Evolutionary conservation across 1,284 basidiomycete species (phyloP).

Genomic region (Pseudozyma pruni): DNA sequence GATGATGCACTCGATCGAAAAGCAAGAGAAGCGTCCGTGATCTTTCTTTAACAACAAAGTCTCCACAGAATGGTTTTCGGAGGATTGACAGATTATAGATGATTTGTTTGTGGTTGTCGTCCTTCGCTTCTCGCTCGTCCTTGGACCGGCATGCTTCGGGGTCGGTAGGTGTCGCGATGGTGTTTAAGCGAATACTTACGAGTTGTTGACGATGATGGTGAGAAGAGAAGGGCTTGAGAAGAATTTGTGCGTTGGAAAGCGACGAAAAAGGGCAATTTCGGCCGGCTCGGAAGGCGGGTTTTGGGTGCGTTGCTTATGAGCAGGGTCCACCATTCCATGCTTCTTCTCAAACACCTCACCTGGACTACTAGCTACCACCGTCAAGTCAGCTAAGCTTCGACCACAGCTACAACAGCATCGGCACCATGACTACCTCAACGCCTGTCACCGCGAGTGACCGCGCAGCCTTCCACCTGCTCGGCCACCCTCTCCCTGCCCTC

Average conservation of each 20-base stretch:
- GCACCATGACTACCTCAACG: too few species aligned
- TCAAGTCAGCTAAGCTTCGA: too few species aligned
- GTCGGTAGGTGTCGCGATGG: too few species aligned
- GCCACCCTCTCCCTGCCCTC: conserved; percentile 60
- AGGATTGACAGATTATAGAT: conserved; percentile 53
- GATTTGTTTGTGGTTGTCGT: conserved; percentile 28
- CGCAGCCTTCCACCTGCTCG: conserved; percentile 57
- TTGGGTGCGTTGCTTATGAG: neutral
- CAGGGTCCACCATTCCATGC: conserved; percentile 9
- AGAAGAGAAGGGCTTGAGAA: neutral
- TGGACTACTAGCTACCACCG: too few species aligned
- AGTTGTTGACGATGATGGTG: conserved; percentile 11
- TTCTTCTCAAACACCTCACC: neutral
- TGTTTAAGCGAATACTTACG: conserved; percentile 24
- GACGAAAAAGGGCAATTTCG: conserved; percentile 3
- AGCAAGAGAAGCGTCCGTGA: conserved; percentile 8
- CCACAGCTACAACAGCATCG: conserved; percentile 1
- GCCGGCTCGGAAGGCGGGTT: conserved; percentile 5
- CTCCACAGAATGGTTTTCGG: conserved; percentile 17
- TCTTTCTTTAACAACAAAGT: conserved; percentile 5
- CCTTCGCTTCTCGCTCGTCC: conserved; percentile 23
- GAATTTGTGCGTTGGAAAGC: neutral
- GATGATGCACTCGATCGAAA: neutral
- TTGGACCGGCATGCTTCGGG: too few species aligned
- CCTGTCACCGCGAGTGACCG: too few species aligned